A percentile compares a stretch with the other conserved stretches of the same genome.
phyloP scores from a whole-genome alignment of 2,329 filamentous ascomycete genomes.

The Neoarthrinium moseri region DNA sequence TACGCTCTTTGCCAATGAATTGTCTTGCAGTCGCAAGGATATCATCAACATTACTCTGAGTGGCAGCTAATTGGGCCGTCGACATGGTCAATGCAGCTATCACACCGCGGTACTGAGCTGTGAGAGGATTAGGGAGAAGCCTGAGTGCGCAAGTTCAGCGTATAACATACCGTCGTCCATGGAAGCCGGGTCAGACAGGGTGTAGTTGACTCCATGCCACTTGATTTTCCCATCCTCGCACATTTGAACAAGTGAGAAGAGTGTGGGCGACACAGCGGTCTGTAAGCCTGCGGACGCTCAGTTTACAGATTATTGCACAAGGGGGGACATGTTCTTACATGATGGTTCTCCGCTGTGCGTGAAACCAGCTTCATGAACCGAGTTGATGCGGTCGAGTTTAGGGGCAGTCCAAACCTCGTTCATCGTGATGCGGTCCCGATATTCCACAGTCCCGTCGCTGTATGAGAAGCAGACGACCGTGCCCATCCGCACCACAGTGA shows the following conservation, averaged over 20 bases:
- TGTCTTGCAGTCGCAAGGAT: conserved; percentile 67
- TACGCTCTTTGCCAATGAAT: conserved; percentile 35
- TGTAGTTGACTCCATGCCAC: conserved; percentile 57
- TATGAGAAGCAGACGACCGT: conserved; percentile 71
- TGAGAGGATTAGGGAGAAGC: neutral
- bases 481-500: conserved; percentile 68
- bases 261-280: conserved; percentile 60
- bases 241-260: conserved; percentile 57
- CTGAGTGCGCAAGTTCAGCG: no score
- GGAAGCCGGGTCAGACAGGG: conserved; percentile 45
- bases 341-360: conserved; percentile 64
- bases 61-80: conserved; percentile 43
- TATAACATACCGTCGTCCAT: conserved; percentile 48
- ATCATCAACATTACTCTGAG: conserved; percentile 62
- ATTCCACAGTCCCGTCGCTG: conserved; percentile 78
- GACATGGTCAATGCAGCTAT: conserved; percentile 61
- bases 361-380: conserved; percentile 76
- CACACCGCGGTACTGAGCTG: conserved; percentile 55
- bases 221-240: conserved; percentile 57
- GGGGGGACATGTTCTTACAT: conserved; percentile 44
- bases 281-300: conserved; percentile 46
- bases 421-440: conserved; percentile 75
- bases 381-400: conserved; percentile 64
- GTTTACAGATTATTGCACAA: conserved; percentile 12
- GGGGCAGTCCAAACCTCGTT: conserved; percentile 63